Evolutionary conservation across 2,329 filamentous ascomycete species (phyloP).

Genomic region (Exophiala viscosa): DNA sequence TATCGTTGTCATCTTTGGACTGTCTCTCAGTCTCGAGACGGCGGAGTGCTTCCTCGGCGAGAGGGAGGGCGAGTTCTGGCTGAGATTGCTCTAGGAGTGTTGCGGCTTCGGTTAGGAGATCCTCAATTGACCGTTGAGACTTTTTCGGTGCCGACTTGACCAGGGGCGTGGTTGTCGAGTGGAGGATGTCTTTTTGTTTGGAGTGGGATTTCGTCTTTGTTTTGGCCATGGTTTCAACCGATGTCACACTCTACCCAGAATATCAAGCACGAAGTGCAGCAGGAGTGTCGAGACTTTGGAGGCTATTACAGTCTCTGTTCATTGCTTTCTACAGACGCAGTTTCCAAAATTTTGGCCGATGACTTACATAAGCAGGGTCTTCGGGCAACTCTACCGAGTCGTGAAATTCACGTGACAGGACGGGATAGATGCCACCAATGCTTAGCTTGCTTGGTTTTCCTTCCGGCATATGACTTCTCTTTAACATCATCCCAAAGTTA

Average conservation of each 20-base stretch:
- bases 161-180: constrained; percentile 26
- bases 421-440: too few species aligned
- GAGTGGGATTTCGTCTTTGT: constrained; percentile 16
- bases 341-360: too few species aligned
- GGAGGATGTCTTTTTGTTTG: constrained; percentile 20
- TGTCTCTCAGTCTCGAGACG: constrained; percentile 28
- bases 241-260: neutral
- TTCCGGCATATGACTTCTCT: too few species aligned
- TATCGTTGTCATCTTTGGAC: constrained; percentile 16
- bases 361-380: too few species aligned
- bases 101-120: constrained; percentile 56
- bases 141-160: constrained; percentile 42
- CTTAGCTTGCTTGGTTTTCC: too few species aligned
- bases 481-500: too few species aligned
- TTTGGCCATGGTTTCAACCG: constrained; percentile 14
- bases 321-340: too few species aligned
- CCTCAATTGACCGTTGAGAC: constrained; percentile 50
- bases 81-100: constrained; percentile 57
- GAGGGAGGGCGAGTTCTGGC: constrained; percentile 53
- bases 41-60: constrained; percentile 52
- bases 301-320: too few species aligned
- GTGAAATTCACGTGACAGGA: too few species aligned
- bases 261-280: too few species aligned
- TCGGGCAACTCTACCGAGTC: too few species aligned
- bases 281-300: too few species aligned